phyloP scores from a whole-genome alignment of 345 rosid genomes.

The Rhizophora apiculata region DNA sequence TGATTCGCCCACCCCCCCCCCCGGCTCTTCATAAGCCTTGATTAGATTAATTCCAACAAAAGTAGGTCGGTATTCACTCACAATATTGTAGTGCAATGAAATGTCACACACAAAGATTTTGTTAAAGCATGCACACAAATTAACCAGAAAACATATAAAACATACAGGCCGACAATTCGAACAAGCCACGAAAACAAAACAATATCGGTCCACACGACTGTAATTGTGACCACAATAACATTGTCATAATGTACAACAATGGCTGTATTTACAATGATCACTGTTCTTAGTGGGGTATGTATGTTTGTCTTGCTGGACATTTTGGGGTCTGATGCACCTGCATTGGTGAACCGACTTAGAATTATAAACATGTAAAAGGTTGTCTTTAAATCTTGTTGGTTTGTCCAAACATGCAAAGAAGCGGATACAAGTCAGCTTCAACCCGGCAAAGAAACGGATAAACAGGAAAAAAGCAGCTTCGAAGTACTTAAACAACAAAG shows the following conservation, averaged over 20 bases:
- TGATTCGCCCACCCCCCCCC: conserved; percentile 23
- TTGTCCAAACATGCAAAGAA: conserved; percentile 17
- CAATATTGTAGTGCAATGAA: background rate
- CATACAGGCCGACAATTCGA: background rate
- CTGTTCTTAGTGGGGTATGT: background rate
- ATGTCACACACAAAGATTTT: background rate
- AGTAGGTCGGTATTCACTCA: background rate
- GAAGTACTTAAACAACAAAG: conserved; percentile 36
- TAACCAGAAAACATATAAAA: background rate
- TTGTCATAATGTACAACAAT: background rate
- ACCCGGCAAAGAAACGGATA: conserved; percentile 38
- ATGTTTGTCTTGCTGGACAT: background rate
- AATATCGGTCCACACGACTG: too few relatives aligned
- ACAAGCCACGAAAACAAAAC: background rate
- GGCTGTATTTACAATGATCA: background rate
- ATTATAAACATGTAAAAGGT: background rate
- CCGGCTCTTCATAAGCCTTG: conserved; percentile 8
- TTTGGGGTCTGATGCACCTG: conserved; percentile 22
- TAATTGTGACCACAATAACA: background rate
- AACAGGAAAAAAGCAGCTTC: conserved; percentile 32
- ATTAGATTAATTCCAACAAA: background rate
- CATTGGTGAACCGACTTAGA: conserved; percentile 17
- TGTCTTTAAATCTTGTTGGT: conserved; percentile 18
- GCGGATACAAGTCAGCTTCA: conserved; percentile 6
- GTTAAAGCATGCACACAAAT: background rate